Percentiles rank a stretch among this genome's conserved stretches.
Evolutionary conservation across 2,329 filamentous ascomycete genomes (phyloP).

Genomic region (Pseudogymnoascus verrucosus): DNA sequence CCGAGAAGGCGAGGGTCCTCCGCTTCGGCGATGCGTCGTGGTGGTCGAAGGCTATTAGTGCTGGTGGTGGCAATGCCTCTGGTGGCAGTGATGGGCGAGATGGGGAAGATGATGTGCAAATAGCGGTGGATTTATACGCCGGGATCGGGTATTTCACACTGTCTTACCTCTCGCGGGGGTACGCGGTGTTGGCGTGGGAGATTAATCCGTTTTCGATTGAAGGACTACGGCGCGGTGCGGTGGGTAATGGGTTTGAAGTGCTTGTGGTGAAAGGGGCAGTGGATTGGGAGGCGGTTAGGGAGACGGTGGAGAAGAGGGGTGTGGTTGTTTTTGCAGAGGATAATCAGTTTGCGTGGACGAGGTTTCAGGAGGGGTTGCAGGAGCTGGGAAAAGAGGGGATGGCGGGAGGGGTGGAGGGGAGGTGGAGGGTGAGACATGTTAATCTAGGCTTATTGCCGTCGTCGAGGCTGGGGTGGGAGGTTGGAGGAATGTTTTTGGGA

Average conservation of each 20-base stretch:
- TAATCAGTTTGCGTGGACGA: slow-evolving; percentile 41
- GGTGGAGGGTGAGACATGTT: too few relatives aligned
- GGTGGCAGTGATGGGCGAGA: not conserved
- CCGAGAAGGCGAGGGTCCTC: slow-evolving; percentile 75
- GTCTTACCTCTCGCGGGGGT: slow-evolving; percentile 64
- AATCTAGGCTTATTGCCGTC: too few relatives aligned
- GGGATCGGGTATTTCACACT: slow-evolving; percentile 95
- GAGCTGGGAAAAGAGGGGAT: too few relatives aligned
- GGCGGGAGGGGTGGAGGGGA: too few relatives aligned
- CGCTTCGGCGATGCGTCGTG: slow-evolving; percentile 30
- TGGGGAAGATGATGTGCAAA: slow-evolving; percentile 14
- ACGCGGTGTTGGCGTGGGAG: slow-evolving; percentile 78
- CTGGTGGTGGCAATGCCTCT: slow-evolving; percentile 17
- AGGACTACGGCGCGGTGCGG: slow-evolving; percentile 67
- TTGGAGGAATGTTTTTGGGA: too few relatives aligned
- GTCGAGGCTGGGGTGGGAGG: too few relatives aligned
- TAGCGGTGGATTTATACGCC: slow-evolving; percentile 76
- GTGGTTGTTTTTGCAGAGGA: slow-evolving; percentile 64
- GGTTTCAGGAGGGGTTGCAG: slow-evolving; percentile 17
- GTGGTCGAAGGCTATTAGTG: slow-evolving; percentile 23
- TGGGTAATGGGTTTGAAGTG: slow-evolving; percentile 58
- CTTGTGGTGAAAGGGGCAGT: slow-evolving; percentile 41
- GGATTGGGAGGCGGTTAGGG: slow-evolving; percentile 31
- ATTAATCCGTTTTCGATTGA: slow-evolving; percentile 84
- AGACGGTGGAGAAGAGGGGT: slow-evolving; percentile 35